Conservation (phyloP, 257 asterid genomes). For the Gentiana macrophylla region DNA sequence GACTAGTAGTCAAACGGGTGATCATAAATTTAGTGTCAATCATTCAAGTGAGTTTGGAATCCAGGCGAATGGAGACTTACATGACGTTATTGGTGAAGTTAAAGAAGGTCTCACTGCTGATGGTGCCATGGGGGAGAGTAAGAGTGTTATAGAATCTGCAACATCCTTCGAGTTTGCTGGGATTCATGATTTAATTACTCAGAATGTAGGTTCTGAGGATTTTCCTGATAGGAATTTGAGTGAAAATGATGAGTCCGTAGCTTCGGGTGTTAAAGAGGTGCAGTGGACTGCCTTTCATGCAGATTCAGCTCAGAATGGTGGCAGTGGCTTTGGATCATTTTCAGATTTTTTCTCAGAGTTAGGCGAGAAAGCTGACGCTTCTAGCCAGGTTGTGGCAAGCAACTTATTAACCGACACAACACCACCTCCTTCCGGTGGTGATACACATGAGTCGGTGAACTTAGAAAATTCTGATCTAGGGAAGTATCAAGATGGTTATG, state of each 20-base stretch:
- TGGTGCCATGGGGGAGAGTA: conserved; percentile 7
- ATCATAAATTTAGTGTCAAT: conserved; percentile 15
- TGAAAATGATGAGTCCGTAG: conserved; percentile 30
- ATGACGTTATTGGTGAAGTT: conserved; percentile 10
- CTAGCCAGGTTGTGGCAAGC: conserved; percentile 24
- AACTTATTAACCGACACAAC: conserved; percentile 16
- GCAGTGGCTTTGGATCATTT: conserved; percentile 71
- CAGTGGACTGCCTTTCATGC: conserved; percentile 79
- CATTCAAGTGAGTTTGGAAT: conserved; percentile 12
- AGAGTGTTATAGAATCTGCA: conserved; percentile 19
- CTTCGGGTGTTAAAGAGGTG: conserved; percentile 68
- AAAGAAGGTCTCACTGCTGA: neutral
- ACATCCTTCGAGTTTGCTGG: conserved; percentile 35
- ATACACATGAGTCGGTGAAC: conserved; percentile 21
- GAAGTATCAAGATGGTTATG: conserved; percentile 28
- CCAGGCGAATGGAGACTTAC: conserved; percentile 18
- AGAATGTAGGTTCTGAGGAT: conserved; percentile 26
- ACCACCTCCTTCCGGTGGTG: conserved; percentile 17
- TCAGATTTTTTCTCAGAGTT: conserved; percentile 67
- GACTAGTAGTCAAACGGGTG: conserved; percentile 21
- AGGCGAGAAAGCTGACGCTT: conserved; percentile 41
- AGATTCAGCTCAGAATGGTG: conserved; percentile 31
- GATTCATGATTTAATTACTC: conserved; percentile 19
- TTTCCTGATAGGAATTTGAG: conserved; percentile 17
- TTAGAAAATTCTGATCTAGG: conserved; percentile 20